Base-by-base conservation (phyloP, 2,329 filamentous ascomycete genomes). In the Aspergillus caelatus region DNA sequence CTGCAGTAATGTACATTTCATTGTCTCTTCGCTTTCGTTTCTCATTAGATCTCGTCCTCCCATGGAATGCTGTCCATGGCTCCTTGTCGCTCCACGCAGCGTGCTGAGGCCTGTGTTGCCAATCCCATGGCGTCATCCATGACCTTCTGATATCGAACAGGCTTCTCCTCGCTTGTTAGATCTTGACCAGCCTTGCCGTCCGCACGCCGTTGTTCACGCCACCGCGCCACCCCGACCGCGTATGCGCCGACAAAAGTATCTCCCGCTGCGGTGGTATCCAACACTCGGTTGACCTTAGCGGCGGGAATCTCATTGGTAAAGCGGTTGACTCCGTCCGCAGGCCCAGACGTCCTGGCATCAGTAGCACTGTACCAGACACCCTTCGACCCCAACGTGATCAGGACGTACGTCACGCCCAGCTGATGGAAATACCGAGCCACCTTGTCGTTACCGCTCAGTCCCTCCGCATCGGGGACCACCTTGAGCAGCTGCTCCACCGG, bases 191-290 rank as follows among this genome's bases (percentile, higher is more conserved):
- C 85, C 52, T 91, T 78, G 34, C 82, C 78, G 55, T 83, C 82
- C 7, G 74, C 74, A 21, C 81, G 74, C 21, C 78, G 75, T 12
- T 74, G 73, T 14, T 80, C 75, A 30, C 77, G 78, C 63, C 78
- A 76, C 63, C 81, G 83, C 45, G 92, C 91, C 34, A 90, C 85
- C 62, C 88, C 86, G 30, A 95, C 86, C 3, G 92, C 91, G 76
- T 97, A 96, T 26, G 88, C 91, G 2, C 95, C 94, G 6, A 96
- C 92, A 79, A 97, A 97, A 0, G 94, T 97, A 77, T 98, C 94
- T 0, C 94, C 94, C 6, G 95, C 95, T 1, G 91, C 94, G 9
- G 94, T 98, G 1, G 94, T 98, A 77, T 98, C 94, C 5, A 97
- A 88, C 1, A 98, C 94, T 62, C 85, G 79, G 4, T 76, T 80